These are phyloP conservation scores for Cucumis variabilis DNA, from an alignment of 331 rosid species.

Conservation along the genomic window DNA sequence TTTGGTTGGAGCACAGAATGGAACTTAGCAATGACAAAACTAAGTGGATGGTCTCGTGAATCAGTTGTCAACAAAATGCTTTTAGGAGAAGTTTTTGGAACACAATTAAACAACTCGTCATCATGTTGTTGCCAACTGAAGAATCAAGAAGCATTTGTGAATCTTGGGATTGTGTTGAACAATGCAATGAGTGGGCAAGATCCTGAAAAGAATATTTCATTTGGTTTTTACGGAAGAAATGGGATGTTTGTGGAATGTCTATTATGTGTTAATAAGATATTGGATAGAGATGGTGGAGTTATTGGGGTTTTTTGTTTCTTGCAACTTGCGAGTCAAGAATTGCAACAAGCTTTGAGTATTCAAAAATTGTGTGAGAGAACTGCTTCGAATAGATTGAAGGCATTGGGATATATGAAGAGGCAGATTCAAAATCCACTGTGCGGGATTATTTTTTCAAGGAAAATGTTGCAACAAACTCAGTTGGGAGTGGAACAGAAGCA, in stretches of 20 bases:
- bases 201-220: conserved; percentile 63
- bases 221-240: conserved; percentile 62
- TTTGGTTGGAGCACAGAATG: conserved; percentile 96
- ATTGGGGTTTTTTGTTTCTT: conserved; percentile 91
- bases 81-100: conserved; percentile 85
- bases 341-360: conserved; percentile 80
- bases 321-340: conserved; percentile 90
- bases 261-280: conserved; percentile 75
- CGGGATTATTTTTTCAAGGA: conserved; percentile 70
- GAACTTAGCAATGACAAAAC: conserved; percentile 82
- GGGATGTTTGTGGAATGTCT: conserved; percentile 79
- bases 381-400: conserved; percentile 72
- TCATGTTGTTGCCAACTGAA: conserved; percentile 77
- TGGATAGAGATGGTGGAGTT: conserved; percentile 68
- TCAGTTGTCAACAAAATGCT: conserved; percentile 89
- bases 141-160: conserved; percentile 83
- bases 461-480: conserved; percentile 72
- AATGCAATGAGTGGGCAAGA: conserved; percentile 79
- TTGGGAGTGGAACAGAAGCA: conserved; percentile 70
- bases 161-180: conserved; percentile 71
- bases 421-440: conserved; percentile 72
- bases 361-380: conserved; percentile 76
- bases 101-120: not conserved
- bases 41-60: conserved; percentile 86
- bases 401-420: conserved; percentile 68